phyloP scores from a whole-genome alignment of 2,329 filamentous ascomycete species.

The Colletotrichum spinosum region DNA sequence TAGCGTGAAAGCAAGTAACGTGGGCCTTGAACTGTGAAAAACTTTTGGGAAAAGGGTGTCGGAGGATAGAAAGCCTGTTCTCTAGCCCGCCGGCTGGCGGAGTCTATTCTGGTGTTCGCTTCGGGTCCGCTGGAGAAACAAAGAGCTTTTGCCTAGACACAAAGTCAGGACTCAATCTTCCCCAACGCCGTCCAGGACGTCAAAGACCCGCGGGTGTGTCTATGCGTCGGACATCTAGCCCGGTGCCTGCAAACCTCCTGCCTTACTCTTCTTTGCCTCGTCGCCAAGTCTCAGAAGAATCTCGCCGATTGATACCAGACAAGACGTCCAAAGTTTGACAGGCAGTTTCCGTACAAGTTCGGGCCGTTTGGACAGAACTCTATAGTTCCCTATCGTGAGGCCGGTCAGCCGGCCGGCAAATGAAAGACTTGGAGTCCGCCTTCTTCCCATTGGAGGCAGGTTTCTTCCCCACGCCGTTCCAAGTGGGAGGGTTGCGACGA shows the following conservation, averaged over 20 bases:
- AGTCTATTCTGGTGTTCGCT: conserved; percentile 19
- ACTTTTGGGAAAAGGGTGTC: not conserved
- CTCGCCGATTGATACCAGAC: too few species aligned
- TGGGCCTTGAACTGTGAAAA: too few species aligned
- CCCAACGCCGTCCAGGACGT: conserved; percentile 2
- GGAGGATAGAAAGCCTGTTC: not conserved
- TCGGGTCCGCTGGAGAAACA: not conserved
- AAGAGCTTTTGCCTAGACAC: not conserved
- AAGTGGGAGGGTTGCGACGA: conserved; percentile 25
- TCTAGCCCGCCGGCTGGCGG: not conserved
- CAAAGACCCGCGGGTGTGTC: too few species aligned
- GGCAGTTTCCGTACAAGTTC: too few species aligned
- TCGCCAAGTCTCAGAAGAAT: too few species aligned
- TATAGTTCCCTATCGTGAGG: not conserved
- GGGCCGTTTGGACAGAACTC: not conserved
- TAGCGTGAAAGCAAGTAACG: conserved; percentile 2
- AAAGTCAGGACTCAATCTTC: not conserved
- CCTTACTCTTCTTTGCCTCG: too few species aligned
- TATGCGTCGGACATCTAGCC: too few species aligned
- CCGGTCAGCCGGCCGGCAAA: conserved; percentile 6
- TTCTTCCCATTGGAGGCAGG: not conserved
- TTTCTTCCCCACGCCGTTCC: conserved; percentile 18
- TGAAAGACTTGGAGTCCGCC: not conserved
- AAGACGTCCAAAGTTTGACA: too few species aligned
- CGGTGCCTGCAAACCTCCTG: too few species aligned